Conservation (phyloP, 2,329 filamentous ascomycete species). For the Dothideomycetes sp. region DNA sequence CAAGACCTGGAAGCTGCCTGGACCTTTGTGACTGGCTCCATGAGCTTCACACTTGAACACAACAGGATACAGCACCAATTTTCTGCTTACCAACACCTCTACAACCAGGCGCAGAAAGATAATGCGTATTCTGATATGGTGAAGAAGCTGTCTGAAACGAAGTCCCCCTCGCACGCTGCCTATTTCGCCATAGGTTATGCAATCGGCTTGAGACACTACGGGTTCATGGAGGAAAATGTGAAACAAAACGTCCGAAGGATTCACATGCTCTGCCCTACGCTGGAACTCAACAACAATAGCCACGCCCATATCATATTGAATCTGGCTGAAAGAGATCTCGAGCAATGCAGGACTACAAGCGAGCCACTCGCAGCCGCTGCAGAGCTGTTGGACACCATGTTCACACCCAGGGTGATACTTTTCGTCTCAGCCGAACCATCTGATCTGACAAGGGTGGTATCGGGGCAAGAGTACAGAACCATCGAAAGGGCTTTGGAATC, state of each 20-base stretch:
- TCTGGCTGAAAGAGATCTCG: not conserved
- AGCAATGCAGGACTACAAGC: not conserved
- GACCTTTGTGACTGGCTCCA: not conserved
- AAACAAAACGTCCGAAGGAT: not conserved
- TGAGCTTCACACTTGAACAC: not conserved
- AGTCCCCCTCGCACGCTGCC: not conserved
- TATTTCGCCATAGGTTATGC: not conserved
- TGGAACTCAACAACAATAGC: not conserved
- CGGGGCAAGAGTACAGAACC: not conserved
- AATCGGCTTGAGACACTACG: not conserved
- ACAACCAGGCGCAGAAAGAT: not conserved
- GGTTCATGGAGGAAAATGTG: not conserved
- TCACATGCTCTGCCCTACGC: not conserved
- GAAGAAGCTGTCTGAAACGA: not conserved
- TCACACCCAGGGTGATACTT: not conserved
- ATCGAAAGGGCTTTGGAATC: not conserved
- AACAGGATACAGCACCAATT: not conserved
- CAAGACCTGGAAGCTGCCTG: not conserved
- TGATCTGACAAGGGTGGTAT: not conserved
- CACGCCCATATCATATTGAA: not conserved
- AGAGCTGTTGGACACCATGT: not conserved
- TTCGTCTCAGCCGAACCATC: not conserved
- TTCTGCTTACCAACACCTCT: not conserved
- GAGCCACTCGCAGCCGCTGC: not conserved
- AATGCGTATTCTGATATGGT: not conserved